Base-by-base conservation (phyloP, 106 monocot genomes). In the Dendrobium catenatum region DNA sequence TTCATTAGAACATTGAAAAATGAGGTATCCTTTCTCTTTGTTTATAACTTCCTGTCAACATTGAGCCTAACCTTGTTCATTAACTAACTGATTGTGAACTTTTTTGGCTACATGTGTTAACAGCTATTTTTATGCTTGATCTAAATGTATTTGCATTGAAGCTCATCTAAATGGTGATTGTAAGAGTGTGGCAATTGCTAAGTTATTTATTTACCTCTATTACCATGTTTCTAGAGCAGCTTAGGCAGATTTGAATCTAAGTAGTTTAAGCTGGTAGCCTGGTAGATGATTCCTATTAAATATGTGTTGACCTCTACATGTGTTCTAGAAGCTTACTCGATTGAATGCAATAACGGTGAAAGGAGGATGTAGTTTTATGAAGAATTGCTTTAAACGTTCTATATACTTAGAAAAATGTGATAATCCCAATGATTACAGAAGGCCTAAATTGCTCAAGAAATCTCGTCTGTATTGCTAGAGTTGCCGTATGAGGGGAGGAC, bases 1-100 rank as follows among this genome's bases (percentile, higher is more conserved):
- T 85, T 85, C 78, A 81, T 85, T 77, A 85, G 75, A 75, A 81
- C 81, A 81, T 22, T 81, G 42, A 81, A 75, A 43, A 81, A 58
- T 81, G 81, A 81, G 72, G 81, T 81, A 81, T 81, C 56, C 56
- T 81, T 64, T 9, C 8, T 24, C 5, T 64, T 24, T n/a, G 64
- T 64, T 24, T 64, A 5, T 22, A 64, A 5, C 64, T 64, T 64
- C 24, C 24, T 22, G 9, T 22, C n/a, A 64, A 26, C 24, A 64
- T 64, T 22, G 24, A 64, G 24, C 64, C 24, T 64, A 7, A 22
- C 5, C 9, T 22, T 24, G 20, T 64, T 64, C 64, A 3, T 58
- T 58, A 58, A 18, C 17, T 58, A 58, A 4, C 19, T 56, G 19
- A 11, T 56, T 56, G 17, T 56, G 17, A 56, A 56, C 18, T 56